Percentiles rank a stretch among this genome's conserved stretches.
Evolutionary conservation across 192 early-diverging fungal genomes (phyloP).

Genomic region (Glomus cerebriforme): DNA sequence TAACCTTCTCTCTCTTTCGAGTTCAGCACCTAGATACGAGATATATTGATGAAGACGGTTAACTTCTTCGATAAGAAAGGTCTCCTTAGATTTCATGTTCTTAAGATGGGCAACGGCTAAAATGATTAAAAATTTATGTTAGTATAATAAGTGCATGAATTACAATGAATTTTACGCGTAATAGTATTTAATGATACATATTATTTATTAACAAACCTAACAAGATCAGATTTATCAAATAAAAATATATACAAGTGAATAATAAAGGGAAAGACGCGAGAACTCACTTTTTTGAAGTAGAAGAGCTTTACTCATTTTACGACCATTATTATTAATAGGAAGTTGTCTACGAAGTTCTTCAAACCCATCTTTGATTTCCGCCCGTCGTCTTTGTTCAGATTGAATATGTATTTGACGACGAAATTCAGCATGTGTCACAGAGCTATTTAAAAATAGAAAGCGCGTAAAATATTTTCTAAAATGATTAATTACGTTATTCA

Average conservation of each 20-base stretch:
- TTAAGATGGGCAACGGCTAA: slow-evolving; percentile 28
- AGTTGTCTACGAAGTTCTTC: slow-evolving; percentile 48
- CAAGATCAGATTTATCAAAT: not conserved
- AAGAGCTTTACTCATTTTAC: slow-evolving; percentile 50
- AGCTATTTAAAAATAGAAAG: slow-evolving; percentile 6
- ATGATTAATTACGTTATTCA: not conserved
- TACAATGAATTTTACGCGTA: not conserved
- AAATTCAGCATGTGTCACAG: slow-evolving; percentile 40
- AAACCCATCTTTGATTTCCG: slow-evolving; percentile 53
- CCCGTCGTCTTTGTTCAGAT: slow-evolving; percentile 51
- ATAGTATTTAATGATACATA: not conserved
- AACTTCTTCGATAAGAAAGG: slow-evolving; percentile 25
- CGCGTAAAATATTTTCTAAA: not conserved
- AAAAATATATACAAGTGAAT: not conserved
- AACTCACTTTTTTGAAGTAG: slow-evolving; percentile 46
- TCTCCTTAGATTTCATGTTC: slow-evolving; percentile 24
- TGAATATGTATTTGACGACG: slow-evolving; percentile 52
- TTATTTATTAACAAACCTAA: not conserved
- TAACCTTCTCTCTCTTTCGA: slow-evolving; percentile 30
- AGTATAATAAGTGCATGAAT: not conserved
- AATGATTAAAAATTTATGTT: not conserved
- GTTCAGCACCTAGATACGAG: slow-evolving; percentile 21
- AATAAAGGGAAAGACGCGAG: not conserved
- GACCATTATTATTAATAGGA: slow-evolving; percentile 40
- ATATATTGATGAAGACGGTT: slow-evolving; percentile 27